Evolutionary conservation across 2,329 filamentous ascomycete genomes (phyloP), one percentile per base, ranked within the genome.

Genomic region (Seiridium unicorne): DNA sequence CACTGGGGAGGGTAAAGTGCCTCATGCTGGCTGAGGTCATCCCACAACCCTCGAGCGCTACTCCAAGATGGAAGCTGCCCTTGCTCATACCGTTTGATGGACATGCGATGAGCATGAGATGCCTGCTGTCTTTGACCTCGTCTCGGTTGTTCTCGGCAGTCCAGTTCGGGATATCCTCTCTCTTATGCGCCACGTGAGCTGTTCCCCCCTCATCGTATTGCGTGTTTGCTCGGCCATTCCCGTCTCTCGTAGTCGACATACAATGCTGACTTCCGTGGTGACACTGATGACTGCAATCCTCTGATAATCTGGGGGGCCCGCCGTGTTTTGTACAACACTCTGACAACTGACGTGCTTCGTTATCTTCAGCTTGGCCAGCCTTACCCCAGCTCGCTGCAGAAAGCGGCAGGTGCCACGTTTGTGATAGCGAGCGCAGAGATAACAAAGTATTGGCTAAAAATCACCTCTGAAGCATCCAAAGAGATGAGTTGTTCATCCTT

Each of bases 401-500:
- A 58, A 40, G 55, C 55, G 55, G 55, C 55, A 58, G 55, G 55
- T 58, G 55, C 34, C 46, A 58, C 35, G 32, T 13, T 26, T 44
- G 18, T 13, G 51, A 55, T 55, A 40, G 11, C 26, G 36, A 55
- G 35, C 32, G 13, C 44, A 40, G 18, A 44, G 55, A 49, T 58
- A 58, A 42, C 51, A 55, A 35, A 55, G 5, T 6, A 6, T 5
- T 13, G 7, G 38, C 38, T 42, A 13, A 42, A 42, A 42, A 13
- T 7, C 7, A 7, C 13, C 38, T 42, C 13, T 42, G 38, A 13
- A 42, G 38, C 7, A 42, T 42, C 13, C 38, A 26, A 26, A 26
- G 18, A 26, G 18, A 26, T 26, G 18, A 26, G 18, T 26, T 26
- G 18, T 26, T 26, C 18, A 26, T 26, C 18, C 18, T 26, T 26